These are phyloP conservation scores for Gomphus bonarii DNA, from an alignment of 1,284 basidiomycete species.

Conservation along the genomic window DNA sequence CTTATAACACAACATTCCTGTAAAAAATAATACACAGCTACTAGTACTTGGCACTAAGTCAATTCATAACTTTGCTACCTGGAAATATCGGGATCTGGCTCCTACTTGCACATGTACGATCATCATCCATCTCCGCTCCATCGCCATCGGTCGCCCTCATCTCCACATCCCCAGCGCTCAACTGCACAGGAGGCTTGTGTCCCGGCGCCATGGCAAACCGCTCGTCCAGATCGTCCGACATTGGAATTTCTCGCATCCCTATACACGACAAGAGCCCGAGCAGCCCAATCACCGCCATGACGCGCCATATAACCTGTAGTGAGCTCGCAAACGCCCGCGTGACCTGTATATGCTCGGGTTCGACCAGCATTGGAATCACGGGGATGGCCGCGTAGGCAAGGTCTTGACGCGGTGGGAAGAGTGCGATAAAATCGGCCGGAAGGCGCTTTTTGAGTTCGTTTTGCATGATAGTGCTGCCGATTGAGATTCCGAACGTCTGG, in stretches of 20 bases:
- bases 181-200: neutral
- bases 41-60: too few relatives aligned
- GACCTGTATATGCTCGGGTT: constrained; percentile 12
- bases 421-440: constrained; percentile 22
- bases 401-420: constrained; percentile 21
- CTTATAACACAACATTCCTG: too few relatives aligned
- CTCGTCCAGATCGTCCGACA: constrained; percentile 5
- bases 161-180: neutral
- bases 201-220: neutral
- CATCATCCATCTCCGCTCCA: neutral
- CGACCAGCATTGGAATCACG: constrained; percentile 15
- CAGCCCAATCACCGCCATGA: constrained; percentile 5
- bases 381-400: constrained; percentile 23
- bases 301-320: constrained; percentile 8
- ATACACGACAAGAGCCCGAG: constrained; percentile 8
- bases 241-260: constrained; percentile 3
- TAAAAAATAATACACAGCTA: too few relatives aligned
- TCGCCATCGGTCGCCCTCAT: neutral
- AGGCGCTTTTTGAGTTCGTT: constrained; percentile 27
- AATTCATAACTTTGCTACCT: too few relatives aligned
- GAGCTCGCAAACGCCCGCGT: constrained; percentile 6
- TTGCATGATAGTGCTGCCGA: constrained; percentile 29
- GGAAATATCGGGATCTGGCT: neutral
- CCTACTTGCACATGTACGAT: neutral
- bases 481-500: constrained; percentile 32